Base-by-base conservation (phyloP, 371 early-diverging fungal genomes). In the Mortierella sp. region DNA sequence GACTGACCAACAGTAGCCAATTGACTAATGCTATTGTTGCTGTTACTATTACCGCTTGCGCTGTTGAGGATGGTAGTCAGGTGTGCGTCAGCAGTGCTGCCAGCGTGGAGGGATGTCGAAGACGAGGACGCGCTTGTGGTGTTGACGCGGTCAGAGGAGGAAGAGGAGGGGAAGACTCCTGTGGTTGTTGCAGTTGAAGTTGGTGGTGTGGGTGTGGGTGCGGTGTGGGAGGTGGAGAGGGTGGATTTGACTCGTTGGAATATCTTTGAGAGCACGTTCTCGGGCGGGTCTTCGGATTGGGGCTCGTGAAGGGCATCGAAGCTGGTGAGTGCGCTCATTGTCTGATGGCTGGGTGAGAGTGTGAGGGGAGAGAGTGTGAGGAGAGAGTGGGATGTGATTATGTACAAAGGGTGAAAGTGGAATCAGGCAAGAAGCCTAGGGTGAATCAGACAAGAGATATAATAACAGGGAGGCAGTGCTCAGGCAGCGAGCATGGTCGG, bases 181-280 rank as follows among this genome's bases (percentile, higher is more conserved):
- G 56, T 35, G 2, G 35, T 32, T 24, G 38, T 5, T 11, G 4
- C 4, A 41, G 73, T 73, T 6, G 73, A 12, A 8, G 60, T n/a
- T 41, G 74, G 35, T 70, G 51, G 73, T 24, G 18, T 18, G 2
- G 70, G 49, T 29, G 55, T 27, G 3, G 70, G 49, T 24, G 55
- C 27, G 11, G 80, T 18, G 18, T 16, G 4, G 49, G 72, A 43
- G 12, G 80, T 72, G n/a, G 88, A 85, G 29, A 92, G 90, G 0
- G 93, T 90, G 44, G 88, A 90, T 63, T 89, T 92, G 75, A 93
- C 92, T 18, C 91, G 89, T 55, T 89, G 91, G 76, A 93, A 89
- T 78, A 93, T 79, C 73, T 92, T 93, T 41, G 92, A 91, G 16
- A 93, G 84, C 6, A 91, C 90, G n/a, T 90, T 91, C 83, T 93